Evolutionary conservation across 2,329 filamentous ascomycete species (phyloP), one percentile per base, ranked within the genome.

Genomic region (Colletotrichum zoysiae): DNA sequence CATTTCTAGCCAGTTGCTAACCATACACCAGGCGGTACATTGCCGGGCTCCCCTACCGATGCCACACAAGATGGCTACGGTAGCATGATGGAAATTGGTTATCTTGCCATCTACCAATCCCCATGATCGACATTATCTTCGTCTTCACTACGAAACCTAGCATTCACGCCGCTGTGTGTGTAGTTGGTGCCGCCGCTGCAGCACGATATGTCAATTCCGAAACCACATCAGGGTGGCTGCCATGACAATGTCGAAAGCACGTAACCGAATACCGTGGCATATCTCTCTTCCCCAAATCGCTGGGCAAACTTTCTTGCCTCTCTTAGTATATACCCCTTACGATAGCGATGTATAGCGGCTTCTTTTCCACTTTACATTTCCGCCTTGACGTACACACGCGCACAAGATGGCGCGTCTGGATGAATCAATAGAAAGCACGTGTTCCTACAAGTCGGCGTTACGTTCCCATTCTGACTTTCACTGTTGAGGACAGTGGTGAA

Each of bases 1-100:
- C 38, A 23, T 59, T 35, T 44, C n/a, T 72, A 6, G 12, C 1
- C 16, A 30, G 38, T 33, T 60, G 56, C 53, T 63, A 67, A 58
- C 35, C 60, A 44, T 5, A 5, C 30, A 60, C 42, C 35, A 72
- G 62, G 60, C 23, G 66, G 67, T 26, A 42, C 42, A 26, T 58
- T 69, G 16, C 86, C 87, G 55, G 87, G 87, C 3, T 35, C 78
- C 18, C 87, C 88, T 4, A 86, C 86, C 73, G 75, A 65, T 5
- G 75, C 77, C n/a, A 89, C 87, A 2, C 71, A 75, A 1, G 86
- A 83, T 61, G 83, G 86, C 38, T 84, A 77, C 23, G 85, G 82
- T 51, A 84, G 80, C 76, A 84, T 85, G 79, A 85, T 88, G 83
- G 86, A 88, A 77, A 81, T 87, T 33, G 82, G 81, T 57, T 88